Base-by-base conservation (phyloP, 345 rosid species). In the Litchi chinensis region DNA sequence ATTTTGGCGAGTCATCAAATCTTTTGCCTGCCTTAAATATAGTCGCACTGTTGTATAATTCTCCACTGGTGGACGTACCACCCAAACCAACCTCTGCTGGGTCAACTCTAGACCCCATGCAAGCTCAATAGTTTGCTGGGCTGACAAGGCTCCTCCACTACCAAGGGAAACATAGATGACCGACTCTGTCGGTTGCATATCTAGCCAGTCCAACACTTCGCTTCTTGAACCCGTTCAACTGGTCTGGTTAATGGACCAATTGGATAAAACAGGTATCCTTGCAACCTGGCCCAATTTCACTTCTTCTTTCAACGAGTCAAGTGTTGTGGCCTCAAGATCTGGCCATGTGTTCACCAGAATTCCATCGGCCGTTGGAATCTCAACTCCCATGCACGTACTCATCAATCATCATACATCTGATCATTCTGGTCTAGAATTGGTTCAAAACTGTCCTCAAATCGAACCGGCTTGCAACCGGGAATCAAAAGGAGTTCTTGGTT, bases 121-220 rank as follows among this genome's bases (percentile, higher is more conserved):
- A 39, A 87, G 76, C 79, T 87, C 83, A 90, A 80, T 3, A 81
- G 81, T 43, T 73, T 86, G 86, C 21, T 72, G 59, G 2, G 68
- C 37, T 15, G 91, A 82, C 0, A 87, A 75, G 3, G 93, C 84
- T 1, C 94, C 93, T 0, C 93, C 92, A 12, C 95, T 93, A 10
- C 97, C 97, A 57, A 91, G 89, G 10, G 93, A 91, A 22, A 91
- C 85, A 24, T 84, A 90, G 2, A 93, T 52, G 59, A 90, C 91
- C 26, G 92, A 90, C 26, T 82, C 85, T 10, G 19, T 4, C 0
- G 92, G 89, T 65, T 88, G 90, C 18, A 4, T 24, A 68, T 86
- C 84, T 12, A 91, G 67, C 93, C 97, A 92, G 0, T 21, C 41
- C 8, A 83, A 24, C 46, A 69, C 32, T 65, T 4, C 37, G 37